These are phyloP conservation scores for Tulasnella sp. DNA, from an alignment of 768 basidiomycete species.

Conservation along the genomic window DNA sequence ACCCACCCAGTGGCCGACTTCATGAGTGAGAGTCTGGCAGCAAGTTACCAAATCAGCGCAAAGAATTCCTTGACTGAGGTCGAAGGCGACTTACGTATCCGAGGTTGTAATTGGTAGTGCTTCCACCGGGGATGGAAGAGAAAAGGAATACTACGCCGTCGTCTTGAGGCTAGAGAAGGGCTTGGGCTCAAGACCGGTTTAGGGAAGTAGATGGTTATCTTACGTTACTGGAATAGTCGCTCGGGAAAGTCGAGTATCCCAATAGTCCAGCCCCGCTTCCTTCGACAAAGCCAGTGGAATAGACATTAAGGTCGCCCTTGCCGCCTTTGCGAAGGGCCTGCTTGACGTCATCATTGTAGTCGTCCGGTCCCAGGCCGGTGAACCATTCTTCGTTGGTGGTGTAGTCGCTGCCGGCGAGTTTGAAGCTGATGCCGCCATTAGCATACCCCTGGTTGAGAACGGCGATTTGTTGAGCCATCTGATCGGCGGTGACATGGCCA, in stretches of 20 bases:
- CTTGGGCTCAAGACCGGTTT: background rate
- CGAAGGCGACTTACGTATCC: background rate
- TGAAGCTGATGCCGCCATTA: slow-evolving; percentile 15
- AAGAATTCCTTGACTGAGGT: background rate
- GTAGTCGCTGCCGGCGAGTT: slow-evolving; percentile 15
- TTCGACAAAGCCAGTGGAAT: slow-evolving; percentile 21
- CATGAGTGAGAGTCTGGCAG: slow-evolving; percentile 29
- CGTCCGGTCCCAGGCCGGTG: slow-evolving; percentile 19
- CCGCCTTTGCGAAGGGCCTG: slow-evolving; percentile 26
- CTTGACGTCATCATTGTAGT: slow-evolving; percentile 28
- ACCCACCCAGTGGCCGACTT: slow-evolving; percentile 32
- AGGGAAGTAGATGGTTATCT: background rate
- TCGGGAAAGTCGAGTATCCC: slow-evolving; percentile 32
- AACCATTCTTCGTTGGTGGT: slow-evolving; percentile 22
- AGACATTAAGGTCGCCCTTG: slow-evolving; percentile 26
- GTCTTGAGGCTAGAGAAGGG: slow-evolving; percentile 18
- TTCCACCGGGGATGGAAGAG: slow-evolving; percentile 25
- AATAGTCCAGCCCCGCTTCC: slow-evolving; percentile 24
- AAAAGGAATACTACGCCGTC: slow-evolving; percentile 32
- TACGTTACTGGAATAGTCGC: slow-evolving; percentile 9
- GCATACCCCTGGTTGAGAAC: slow-evolving; percentile 19
- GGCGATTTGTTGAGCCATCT: slow-evolving; percentile 19
- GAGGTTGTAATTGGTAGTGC: slow-evolving; percentile 7
- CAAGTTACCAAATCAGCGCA: background rate
- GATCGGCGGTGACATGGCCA: slow-evolving; percentile 5